Evolutionary conservation across 768 basidiomycete genomes (phyloP).

Genomic region (Lentinula sp.): DNA sequence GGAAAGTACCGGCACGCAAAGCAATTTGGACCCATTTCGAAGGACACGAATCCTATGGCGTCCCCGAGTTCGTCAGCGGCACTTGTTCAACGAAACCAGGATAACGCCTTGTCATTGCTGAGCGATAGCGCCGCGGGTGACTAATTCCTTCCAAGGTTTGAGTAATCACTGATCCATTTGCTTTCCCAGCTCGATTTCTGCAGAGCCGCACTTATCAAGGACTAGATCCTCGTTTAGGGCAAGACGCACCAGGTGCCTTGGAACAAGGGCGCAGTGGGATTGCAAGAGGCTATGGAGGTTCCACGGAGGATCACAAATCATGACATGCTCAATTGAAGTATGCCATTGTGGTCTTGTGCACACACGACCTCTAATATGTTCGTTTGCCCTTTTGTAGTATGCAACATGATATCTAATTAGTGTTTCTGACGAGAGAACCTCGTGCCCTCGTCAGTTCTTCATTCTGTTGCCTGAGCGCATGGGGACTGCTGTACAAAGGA

Average conservation of each 20-base stretch:
- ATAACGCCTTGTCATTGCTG: constrained; percentile 47
- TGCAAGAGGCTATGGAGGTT: constrained; percentile 77
- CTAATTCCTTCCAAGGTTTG: constrained; percentile 14
- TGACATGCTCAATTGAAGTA: neutral
- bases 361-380: too few relatives aligned
- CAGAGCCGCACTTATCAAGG: constrained; percentile 74
- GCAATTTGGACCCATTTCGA: constrained; percentile 42
- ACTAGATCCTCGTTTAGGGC: constrained; percentile 68
- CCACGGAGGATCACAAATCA: neutral
- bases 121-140: constrained; percentile 69
- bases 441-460: neutral
- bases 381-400: neutral
- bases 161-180: constrained; percentile 1
- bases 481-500: too few relatives aligned
- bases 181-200: constrained; percentile 56
- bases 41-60: constrained; percentile 11
- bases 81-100: constrained; percentile 59
- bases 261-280: constrained; percentile 91
- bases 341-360: too few relatives aligned
- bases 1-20: constrained; percentile 81
- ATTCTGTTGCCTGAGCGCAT: neutral
- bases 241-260: constrained; percentile 73
- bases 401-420: too few relatives aligned
- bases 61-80: constrained; percentile 24
- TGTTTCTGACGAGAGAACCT: neutral